Evolutionary conservation across 495 filamentous ascomycete genomes (phyloP).

Genomic region (Choiromyces venosus): DNA sequence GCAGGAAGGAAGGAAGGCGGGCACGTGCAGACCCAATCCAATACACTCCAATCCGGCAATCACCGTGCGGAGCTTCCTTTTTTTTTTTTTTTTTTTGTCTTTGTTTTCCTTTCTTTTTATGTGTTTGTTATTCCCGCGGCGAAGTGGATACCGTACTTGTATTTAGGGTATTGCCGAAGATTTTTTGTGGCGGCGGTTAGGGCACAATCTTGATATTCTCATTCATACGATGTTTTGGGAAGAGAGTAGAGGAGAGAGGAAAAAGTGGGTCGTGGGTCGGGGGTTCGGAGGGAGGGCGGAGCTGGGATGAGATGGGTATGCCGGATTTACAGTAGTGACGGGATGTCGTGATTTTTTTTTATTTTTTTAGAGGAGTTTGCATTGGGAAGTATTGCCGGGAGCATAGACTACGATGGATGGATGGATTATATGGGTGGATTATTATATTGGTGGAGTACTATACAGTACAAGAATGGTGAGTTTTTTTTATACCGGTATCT

Average conservation of each 20-base stretch:
- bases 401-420: not conserved
- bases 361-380: not conserved
- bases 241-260: too few relatives aligned
- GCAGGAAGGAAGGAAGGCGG: too few relatives aligned
- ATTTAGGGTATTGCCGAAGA: not conserved
- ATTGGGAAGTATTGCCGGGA: conserved; percentile 2
- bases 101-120: not conserved
- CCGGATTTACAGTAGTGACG: not conserved
- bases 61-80: not conserved
- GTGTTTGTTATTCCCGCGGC: not conserved
- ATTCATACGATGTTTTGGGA: not conserved
- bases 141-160: not conserved
- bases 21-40: not conserved
- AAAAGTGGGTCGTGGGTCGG: not conserved
- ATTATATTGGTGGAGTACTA: too few relatives aligned
- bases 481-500: too few relatives aligned
- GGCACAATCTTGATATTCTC: not conserved
- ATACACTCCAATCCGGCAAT: not conserved
- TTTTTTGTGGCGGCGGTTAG: not conserved
- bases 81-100: not conserved
- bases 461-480: too few relatives aligned
- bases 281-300: not conserved
- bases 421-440: not conserved
- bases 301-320: not conserved
- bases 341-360: conserved; percentile 1